Evolutionary conservation across 2,329 filamentous ascomycete genomes (phyloP).

Genomic region (Tympanopsis confertula): DNA sequence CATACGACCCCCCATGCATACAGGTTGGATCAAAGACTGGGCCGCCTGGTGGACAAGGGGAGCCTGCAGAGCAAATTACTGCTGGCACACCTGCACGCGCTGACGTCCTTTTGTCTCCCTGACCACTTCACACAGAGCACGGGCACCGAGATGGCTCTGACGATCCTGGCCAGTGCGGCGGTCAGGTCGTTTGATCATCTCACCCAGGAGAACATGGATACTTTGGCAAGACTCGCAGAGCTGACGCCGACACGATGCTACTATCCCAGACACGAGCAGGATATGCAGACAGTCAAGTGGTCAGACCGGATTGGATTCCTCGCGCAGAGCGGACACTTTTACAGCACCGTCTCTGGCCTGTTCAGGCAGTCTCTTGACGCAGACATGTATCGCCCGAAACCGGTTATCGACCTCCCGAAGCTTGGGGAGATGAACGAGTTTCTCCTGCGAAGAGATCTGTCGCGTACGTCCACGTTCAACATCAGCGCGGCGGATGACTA

Average conservation of each 20-base stretch:
- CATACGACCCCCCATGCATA: slow-evolving; percentile 25
- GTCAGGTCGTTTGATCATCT: slow-evolving; percentile 33
- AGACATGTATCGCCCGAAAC: slow-evolving; percentile 15
- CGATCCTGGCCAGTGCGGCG: slow-evolving; percentile 33
- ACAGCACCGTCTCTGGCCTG: slow-evolving; percentile 18
- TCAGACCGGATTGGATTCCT: slow-evolving; percentile 19
- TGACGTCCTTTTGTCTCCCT: slow-evolving; percentile 37
- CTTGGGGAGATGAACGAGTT: slow-evolving; percentile 3
- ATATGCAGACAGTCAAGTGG: slow-evolving; percentile 38
- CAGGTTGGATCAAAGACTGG: slow-evolving; percentile 32
- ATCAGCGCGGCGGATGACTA: slow-evolving; percentile 20
- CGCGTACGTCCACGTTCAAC: slow-evolving; percentile 18
- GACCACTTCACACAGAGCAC: slow-evolving; percentile 35
- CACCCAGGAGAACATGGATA: slow-evolving; percentile 14
- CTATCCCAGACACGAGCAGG: slow-evolving; percentile 25
- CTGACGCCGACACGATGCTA: slow-evolving; percentile 29
- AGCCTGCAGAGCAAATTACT: slow-evolving; percentile 37
- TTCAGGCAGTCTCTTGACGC: slow-evolving; percentile 16
- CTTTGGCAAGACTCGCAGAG: slow-evolving; percentile 22
- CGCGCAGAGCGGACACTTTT: slow-evolving; percentile 31
- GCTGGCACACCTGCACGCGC: slow-evolving; percentile 36
- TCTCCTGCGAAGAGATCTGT: slow-evolving; percentile 12
- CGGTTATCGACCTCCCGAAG: not conserved
- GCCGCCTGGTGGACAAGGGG: slow-evolving; percentile 35
- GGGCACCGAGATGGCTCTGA: slow-evolving; percentile 40